Base-by-base conservation (phyloP, 192 early-diverging fungal species). In the Umbelopsis ramanniana region DNA sequence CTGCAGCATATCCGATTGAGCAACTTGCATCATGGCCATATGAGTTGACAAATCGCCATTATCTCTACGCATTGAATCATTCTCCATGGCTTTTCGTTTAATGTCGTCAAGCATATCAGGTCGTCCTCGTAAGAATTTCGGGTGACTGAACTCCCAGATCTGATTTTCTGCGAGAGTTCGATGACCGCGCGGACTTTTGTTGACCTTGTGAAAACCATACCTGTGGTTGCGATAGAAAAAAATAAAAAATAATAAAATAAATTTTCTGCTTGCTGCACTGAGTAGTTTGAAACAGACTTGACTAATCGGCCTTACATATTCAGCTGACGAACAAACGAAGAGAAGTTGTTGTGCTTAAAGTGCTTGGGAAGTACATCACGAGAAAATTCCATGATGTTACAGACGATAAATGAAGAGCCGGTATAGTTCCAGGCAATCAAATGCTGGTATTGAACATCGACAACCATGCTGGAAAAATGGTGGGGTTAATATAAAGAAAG, bases 331-430 rank as follows among this genome's bases (percentile, higher is more conserved):
- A 96, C 95, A 85, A 96, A 96, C 70, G 90, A 92, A 12, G 89
- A 89, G 76, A 94, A 94, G 77, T 96, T 96, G 81, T 94, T 95
- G 83, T 96, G 95, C 81, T 95, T 95, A 76, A 96, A 96, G 79
- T 95, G 93, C 77, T 94, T 94, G 45, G 95, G 94, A 40, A 96
- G 83, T 33, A 97, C 93, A 78, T 96, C 94, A 69, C 89, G 84
- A 60, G 92, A 91, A 72, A 97, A 95, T 76, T 94, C 93, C 85
- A 92, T 93, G 69, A 94, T 92, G 71, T 94, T 94, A 82, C 93
- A 93, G 66, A 97, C 94, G 69, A 94, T 90, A 71, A 97, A 97
- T 12, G 94, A 95, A 1, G 91, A 89, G 22, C 95, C 95, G 37
- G 89, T 88, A 73, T 90, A 91, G 82, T 91, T 94, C 94, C 94